Percentiles rank a stretch among this genome's conserved stretches.
Conservation (phyloP, 768 basidiomycete genomes). For the Mycena alexandri region DNA sequence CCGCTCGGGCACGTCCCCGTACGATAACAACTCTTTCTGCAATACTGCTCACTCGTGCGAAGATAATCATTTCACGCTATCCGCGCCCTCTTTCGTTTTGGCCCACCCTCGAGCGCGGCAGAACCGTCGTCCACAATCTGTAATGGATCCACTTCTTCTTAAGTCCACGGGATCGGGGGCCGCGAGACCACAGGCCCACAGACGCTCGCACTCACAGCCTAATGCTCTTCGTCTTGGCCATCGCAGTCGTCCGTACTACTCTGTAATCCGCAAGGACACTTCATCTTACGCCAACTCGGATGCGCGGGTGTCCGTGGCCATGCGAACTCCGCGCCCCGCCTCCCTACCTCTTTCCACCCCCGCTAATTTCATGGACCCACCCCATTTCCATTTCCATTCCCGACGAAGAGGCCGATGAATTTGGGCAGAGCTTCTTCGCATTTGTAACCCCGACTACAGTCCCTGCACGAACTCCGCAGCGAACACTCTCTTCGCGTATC, state of each 20-base stretch:
- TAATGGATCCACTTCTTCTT: not conserved
- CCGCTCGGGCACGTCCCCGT: not conserved
- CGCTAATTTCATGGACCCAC: not conserved
- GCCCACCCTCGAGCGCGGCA: not conserved
- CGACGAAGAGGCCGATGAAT: not conserved
- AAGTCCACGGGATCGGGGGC: not conserved
- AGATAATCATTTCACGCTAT: not conserved
- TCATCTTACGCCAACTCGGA: conserved; percentile 16
- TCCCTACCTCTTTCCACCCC: not conserved
- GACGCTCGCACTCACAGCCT: conserved; percentile 25
- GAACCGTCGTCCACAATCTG: not conserved
- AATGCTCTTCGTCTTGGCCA: conserved; percentile 26
- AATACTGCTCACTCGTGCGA: not conserved
- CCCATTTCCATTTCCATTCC: no score
- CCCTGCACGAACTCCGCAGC: not conserved
- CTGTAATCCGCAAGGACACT: conserved; percentile 19
- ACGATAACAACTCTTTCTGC: not conserved
- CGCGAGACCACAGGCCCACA: conserved; percentile 11
- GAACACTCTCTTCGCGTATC: conserved; percentile 23
- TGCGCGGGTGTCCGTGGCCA: conserved; percentile 10
- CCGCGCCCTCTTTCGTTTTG: not conserved
- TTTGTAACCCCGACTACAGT: conserved; percentile 13
- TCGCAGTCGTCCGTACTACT: conserved; percentile 25
- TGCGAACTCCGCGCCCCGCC: conserved; percentile 10
- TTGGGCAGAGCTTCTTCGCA: not conserved